Evolutionary conservation across 2,329 filamentous ascomycete genomes (phyloP).

Genomic region (Colletotrichum sp.): DNA sequence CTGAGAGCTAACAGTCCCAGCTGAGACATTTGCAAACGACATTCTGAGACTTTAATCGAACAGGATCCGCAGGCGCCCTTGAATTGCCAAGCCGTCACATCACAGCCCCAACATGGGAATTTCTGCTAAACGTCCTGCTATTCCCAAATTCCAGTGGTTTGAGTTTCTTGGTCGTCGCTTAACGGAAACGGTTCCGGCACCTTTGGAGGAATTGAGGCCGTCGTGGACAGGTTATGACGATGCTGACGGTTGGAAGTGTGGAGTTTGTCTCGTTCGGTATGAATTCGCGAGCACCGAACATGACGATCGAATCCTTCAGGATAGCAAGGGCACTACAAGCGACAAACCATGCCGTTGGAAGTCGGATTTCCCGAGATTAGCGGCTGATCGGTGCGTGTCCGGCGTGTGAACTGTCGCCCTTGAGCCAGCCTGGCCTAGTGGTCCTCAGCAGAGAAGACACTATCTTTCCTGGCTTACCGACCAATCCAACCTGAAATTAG

Average conservation of each 20-base stretch:
- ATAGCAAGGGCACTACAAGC: neutral
- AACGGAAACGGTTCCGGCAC: neutral
- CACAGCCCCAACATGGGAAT: neutral
- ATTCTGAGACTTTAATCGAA: neutral
- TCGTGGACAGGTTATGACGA: neutral
- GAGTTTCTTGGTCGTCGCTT: neutral
- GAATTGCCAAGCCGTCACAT: neutral
- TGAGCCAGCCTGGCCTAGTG: neutral
- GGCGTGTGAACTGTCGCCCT: constrained; percentile 1
- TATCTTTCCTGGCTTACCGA: neutral
- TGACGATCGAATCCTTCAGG: neutral
- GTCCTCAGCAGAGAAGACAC: neutral
- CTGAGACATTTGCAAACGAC: neutral
- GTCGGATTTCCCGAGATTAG: constrained; percentile 5
- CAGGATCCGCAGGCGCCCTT: neutral
- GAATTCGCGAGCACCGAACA: neutral
- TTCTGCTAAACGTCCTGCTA: neutral
- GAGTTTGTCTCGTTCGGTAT: neutral
- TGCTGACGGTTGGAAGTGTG: neutral
- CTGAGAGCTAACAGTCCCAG: neutral
- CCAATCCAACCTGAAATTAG: neutral
- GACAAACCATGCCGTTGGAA: neutral
- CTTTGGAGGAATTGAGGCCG: neutral
- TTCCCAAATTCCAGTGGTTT: neutral
- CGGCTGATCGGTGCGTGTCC: neutral